A percentile compares a stretch with the other conserved stretches of the same genome.
phyloP scores from a whole-genome alignment of 768 basidiomycete species.

The Lenzites betulinus region DNA sequence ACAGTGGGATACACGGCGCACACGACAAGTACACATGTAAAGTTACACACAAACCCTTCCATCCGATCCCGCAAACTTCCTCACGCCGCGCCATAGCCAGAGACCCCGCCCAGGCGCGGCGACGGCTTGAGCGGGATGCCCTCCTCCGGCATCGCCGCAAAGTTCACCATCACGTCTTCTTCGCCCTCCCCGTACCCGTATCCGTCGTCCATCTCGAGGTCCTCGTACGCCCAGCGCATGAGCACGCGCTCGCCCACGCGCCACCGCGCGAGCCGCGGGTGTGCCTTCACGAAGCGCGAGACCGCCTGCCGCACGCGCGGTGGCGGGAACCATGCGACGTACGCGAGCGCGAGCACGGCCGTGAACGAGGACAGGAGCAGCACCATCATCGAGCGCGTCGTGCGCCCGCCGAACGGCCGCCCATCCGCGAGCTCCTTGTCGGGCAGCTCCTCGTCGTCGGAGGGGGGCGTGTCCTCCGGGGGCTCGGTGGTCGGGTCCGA shows the following conservation, averaged over 20 bases:
- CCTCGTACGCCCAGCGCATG: constrained; percentile 51
- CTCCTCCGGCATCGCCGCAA: constrained; percentile 32
- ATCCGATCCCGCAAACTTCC: not conserved
- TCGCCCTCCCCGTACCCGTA: constrained; percentile 24
- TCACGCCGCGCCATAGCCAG: constrained; percentile 24
- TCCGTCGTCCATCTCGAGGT: constrained; percentile 35
- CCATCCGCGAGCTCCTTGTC: constrained; percentile 18
- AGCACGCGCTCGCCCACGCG: constrained; percentile 44
- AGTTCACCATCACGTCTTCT: constrained; percentile 49
- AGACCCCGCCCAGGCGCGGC: constrained; percentile 21
- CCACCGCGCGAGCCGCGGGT: constrained; percentile 33
- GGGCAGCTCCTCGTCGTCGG: constrained; percentile 2
- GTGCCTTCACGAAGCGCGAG: constrained; percentile 23
- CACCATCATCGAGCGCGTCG: constrained; percentile 16
- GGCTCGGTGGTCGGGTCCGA: not conserved
- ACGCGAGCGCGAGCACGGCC: constrained; percentile 24
- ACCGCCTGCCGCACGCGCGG: constrained; percentile 23
- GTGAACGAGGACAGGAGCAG: constrained; percentile 23
- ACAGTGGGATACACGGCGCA: constrained; percentile 4
- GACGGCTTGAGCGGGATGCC: constrained; percentile 48
- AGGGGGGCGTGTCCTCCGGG: constrained; percentile 15
- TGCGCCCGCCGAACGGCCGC: constrained; percentile 3
- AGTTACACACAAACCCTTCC: not conserved
- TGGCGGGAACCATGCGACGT: constrained; percentile 30
- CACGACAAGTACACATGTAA: constrained; percentile 3